Conservation (phyloP, 495 filamentous ascomycete genomes). For the Hypoxylon fuscum region DNA sequence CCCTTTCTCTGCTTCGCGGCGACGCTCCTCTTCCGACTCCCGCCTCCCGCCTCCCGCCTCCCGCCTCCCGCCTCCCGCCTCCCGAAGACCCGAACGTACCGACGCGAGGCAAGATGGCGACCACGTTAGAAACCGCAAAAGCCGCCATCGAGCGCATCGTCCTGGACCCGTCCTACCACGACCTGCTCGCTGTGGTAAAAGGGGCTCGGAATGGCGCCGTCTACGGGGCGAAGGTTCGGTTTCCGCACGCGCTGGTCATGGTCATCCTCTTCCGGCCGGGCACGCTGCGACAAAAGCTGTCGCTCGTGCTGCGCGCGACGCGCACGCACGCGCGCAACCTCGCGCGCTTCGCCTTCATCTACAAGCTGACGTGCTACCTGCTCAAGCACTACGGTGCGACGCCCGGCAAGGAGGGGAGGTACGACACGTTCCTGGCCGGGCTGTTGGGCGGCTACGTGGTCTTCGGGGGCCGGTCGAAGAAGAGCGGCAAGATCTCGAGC, state of each 20-base stretch:
- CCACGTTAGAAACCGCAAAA: slow-evolving; percentile 30
- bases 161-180: slow-evolving; percentile 83
- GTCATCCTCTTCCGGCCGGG: slow-evolving; percentile 93
- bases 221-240: slow-evolving; percentile 97
- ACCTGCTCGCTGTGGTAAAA: slow-evolving; percentile 84
- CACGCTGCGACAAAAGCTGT: slow-evolving; percentile 80
- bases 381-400: slow-evolving; percentile 70
- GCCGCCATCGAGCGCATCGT: slow-evolving; percentile 71
- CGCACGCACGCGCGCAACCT: slow-evolving; percentile 91
- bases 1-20: neutral
- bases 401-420: slow-evolving; percentile 61
- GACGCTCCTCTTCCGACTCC: neutral
- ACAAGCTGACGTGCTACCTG: slow-evolving; percentile 80
- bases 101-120: neutral
- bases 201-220: slow-evolving; percentile 94
- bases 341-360: slow-evolving; percentile 86
- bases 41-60: neutral
- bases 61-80: neutral
- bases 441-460: slow-evolving; percentile 90
- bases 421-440: slow-evolving; percentile 89
- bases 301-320: slow-evolving; percentile 84
- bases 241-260: slow-evolving; percentile 98
- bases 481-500: slow-evolving; percentile 70
- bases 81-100: neutral
- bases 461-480: slow-evolving; percentile 73